Evolutionary conservation across 306 rosid species (phyloP), one percentile per base, ranked within the genome.

Genomic region (Datisca glomerata): DNA sequence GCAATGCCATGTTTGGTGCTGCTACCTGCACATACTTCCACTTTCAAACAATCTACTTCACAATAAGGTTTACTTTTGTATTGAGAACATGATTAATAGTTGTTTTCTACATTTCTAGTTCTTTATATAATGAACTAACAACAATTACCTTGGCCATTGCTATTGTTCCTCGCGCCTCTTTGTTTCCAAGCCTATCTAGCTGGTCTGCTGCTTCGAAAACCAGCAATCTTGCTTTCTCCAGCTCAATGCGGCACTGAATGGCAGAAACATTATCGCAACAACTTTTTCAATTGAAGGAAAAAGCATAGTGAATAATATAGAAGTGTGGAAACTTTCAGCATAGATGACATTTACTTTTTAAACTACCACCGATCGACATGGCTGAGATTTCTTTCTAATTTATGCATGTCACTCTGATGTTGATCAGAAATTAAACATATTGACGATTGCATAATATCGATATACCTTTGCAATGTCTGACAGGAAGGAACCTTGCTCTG

Each of bases 191-290:
- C 59, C 75, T 72, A 63, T 91, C 98, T 42, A 91, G 94, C 59
- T 80, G 98, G 56, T 78, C 80, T 0, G 94, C 96, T 24, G 98
- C 98, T 68, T 84, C 96, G 49, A 84, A 63, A 61, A 91, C 96
- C 71, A 91, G 62, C 78, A 83, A 43, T 57, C 98, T 70, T 2
- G 96, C 60, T 49, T 53, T 63, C 70, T 84, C 98, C 17, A 89
- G 55, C 74, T 89, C 92, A 45, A 80, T 67, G 18, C 98, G 94
- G 58, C 98, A 89, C 98, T 84, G 69, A 19, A 52, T 16, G 39
- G 48, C 12, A 42, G 48, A 57, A 54, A 22, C 24, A 41, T 41
- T 20, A 18, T n/a, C 3, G 10, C 27, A 7, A 38, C 18, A 18
- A 31, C 18, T 43, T 16, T 24, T 33, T 17, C 12, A n/a, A 47